These are phyloP conservation scores for Craspedostauros australis DNA, from an alignment of 108 stramenopile genomes.

Conservation along the genomic window DNA sequence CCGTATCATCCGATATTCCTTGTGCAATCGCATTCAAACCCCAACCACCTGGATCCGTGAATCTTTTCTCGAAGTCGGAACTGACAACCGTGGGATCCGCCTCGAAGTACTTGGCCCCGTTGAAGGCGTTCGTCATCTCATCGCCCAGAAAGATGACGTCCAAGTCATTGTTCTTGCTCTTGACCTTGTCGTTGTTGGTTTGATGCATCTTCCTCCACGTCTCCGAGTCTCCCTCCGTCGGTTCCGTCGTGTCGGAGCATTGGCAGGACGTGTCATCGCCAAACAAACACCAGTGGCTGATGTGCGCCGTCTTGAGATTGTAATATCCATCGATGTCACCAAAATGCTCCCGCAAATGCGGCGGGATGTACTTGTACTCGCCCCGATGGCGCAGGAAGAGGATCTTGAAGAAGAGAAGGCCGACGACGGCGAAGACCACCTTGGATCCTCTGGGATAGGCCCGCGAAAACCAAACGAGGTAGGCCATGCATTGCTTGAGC, in stretches of 20 bases:
- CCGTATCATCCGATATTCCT: conserved; percentile 67
- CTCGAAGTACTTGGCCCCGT: conserved; percentile 19
- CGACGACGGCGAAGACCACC: background rate
- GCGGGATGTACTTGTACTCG: conserved; percentile 1
- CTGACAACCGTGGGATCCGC: conserved; percentile 1
- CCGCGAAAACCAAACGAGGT: background rate
- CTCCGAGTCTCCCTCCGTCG: conserved; percentile 14
- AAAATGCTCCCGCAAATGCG: conserved; percentile 36
- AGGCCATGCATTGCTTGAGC: background rate
- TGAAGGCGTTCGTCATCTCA: conserved; percentile 49
- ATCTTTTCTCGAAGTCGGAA: conserved; percentile 40
- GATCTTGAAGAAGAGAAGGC: background rate
- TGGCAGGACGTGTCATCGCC: conserved; percentile 42
- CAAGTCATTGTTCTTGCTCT: conserved; percentile 18
- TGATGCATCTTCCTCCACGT: conserved; percentile 42
- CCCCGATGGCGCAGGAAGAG: conserved; percentile 7
- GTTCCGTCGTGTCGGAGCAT: conserved; percentile 55
- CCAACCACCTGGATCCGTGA: conserved; percentile 40
- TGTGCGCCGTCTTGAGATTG: conserved; percentile 43
- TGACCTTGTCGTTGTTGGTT: conserved; percentile 39
- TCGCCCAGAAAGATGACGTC: conserved; percentile 79
- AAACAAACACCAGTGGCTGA: conserved; percentile 60
- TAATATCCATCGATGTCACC: conserved; percentile 32
- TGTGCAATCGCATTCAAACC: conserved; percentile 52
- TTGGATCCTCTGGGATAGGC: conserved; percentile 2